Evolutionary conservation across 495 filamentous ascomycete species (phyloP), one percentile per base, ranked within the genome.

Genomic region (Ramalina peruviana): DNA sequence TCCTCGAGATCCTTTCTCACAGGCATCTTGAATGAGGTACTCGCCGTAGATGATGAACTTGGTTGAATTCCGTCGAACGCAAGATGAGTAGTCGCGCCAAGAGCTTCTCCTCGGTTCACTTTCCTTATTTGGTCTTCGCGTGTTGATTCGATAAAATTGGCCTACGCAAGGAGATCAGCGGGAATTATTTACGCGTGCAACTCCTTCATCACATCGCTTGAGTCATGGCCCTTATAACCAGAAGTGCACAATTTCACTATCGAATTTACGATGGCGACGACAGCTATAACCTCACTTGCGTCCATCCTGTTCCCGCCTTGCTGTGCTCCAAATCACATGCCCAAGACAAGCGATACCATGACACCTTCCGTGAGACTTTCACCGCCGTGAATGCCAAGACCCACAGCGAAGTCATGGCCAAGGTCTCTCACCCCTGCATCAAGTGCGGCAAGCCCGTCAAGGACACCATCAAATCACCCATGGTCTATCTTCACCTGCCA

Each of bases 301-400:
- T 41, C 0, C 44, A 50, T 33, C 54, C 54, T 6, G 49, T 56
- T 6, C 54, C 54, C 21, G 19, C 36, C 49, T 56, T 52, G 39
- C 54, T 56, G 21, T 52, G 49, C 45, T 17, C 21, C 1, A 44
- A 12, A 1, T 1, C 53, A 42, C 19, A 43, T 16, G 20, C 20
- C 36, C 13, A 13, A 15, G 43, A 33, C 49, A 17, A 41, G 40
- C 13, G 7, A 33, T 50, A 39, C 44, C 17, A 21, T 1, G 13
- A 17, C 30, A 49, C 53, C 38, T 51, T 55, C 40, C 11, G 52
- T 33, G 54, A 56, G 49, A 45, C 49, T n/a, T 1, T 56, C 49
- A 43, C 43, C 19, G 9, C 52, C 23, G 36, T 52, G 38, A 49
- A 51, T n/a, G 39, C 38, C n/a, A 39, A 52, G 20, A 43, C 41